Evolutionary conservation across 2,329 filamentous ascomycete genomes (phyloP).

Genomic region (Myriosclerotinia curreyana): DNA sequence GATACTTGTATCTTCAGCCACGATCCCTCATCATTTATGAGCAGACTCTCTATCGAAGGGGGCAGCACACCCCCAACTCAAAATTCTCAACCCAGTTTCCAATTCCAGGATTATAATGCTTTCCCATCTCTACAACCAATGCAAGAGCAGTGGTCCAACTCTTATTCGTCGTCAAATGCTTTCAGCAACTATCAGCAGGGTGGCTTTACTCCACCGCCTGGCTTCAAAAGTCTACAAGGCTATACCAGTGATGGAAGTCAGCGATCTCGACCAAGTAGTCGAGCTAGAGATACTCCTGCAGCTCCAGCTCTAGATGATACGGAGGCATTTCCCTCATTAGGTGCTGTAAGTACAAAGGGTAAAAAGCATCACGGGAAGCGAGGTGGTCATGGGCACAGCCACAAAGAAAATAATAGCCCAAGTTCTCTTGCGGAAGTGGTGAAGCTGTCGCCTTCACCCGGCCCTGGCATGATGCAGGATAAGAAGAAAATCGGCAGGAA

Average conservation of each 20-base stretch:
- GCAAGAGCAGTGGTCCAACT: conserved; percentile 56
- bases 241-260: conserved; percentile 60
- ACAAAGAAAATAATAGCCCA: conserved; percentile 63
- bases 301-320: conserved; percentile 86
- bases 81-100: conserved; percentile 63
- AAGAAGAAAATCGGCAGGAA: conserved; percentile 60
- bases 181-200: conserved; percentile 51
- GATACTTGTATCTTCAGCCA: conserved; percentile 96
- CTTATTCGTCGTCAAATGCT: conserved; percentile 42
- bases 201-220: conserved; percentile 63
- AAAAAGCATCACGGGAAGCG: conserved; percentile 95
- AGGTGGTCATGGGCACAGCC: conserved; percentile 70
- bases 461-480: conserved; percentile 57
- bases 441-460: conserved; percentile 89
- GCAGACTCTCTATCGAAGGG: conserved; percentile 72
- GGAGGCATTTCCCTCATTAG: conserved; percentile 89
- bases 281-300: conserved; percentile 60
- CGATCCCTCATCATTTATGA: conserved; percentile 83
- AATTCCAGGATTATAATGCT: conserved; percentile 77
- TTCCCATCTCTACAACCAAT: conserved; percentile 74
- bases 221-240: conserved; percentile 61
- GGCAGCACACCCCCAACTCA: conserved; percentile 62
- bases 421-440: conserved; percentile 90
- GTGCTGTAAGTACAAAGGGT: conserved; percentile 69
- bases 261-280: conserved; percentile 79